phyloP scores from a whole-genome alignment of 441 rosid species.

The Euphorbia celastroides region DNA sequence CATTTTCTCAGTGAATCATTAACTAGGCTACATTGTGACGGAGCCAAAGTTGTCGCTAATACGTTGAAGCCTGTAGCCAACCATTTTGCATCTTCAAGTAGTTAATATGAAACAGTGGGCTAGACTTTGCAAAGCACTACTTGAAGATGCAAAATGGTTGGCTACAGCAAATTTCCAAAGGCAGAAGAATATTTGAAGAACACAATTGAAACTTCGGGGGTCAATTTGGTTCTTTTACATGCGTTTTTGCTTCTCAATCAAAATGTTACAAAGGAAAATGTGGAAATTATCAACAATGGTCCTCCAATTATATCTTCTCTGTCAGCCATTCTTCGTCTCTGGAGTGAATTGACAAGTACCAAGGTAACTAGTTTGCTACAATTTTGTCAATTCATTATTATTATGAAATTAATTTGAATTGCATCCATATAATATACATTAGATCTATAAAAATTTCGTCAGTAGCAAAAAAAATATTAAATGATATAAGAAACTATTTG shows the following conservation, averaged over 20 bases:
- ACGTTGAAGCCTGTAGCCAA: slow-evolving; percentile 34
- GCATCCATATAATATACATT: no score
- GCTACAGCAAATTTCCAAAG: background rate
- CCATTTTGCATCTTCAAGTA: slow-evolving; percentile 19
- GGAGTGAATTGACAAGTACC: slow-evolving; percentile 24
- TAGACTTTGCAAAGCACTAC: slow-evolving; percentile 17
- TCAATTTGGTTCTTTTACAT: slow-evolving; percentile 12
- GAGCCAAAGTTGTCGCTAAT: slow-evolving; percentile 15
- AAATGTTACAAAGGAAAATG: background rate
- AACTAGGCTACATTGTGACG: slow-evolving; percentile 1
- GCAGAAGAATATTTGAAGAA: slow-evolving; percentile 18
- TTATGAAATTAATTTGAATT: no score
- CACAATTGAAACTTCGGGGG: slow-evolving; percentile 16
- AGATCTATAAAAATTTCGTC: no score
- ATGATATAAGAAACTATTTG: no score
- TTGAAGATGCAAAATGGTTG: slow-evolving; percentile 17
- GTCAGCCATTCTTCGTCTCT: slow-evolving; percentile 21
- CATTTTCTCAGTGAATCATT: slow-evolving; percentile 21
- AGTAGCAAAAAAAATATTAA: no score
- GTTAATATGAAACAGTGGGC: slow-evolving; percentile 15
- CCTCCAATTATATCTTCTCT: slow-evolving; percentile 18
- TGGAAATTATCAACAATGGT: background rate
- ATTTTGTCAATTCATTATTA: no score
- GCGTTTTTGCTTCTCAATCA: slow-evolving; percentile 20
- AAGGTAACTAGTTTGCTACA: slow-evolving; percentile 8